Evolutionary conservation across 176 grass and related monocot genomes (phyloP), one percentile per base, ranked within the genome.

Genomic region (Oryza meyeriana): DNA sequence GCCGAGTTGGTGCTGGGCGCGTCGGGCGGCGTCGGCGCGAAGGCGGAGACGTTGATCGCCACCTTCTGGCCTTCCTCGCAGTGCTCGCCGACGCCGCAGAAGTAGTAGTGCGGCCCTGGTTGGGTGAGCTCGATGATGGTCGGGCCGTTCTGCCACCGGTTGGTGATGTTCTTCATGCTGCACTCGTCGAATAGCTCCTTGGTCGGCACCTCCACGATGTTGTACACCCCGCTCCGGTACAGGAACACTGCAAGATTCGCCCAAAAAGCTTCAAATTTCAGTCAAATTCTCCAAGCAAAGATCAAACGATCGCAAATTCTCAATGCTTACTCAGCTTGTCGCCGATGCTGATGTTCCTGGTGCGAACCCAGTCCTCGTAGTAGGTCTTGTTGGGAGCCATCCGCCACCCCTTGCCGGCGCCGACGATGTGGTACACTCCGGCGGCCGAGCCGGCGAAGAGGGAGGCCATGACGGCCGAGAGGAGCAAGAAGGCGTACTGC

Each of bases 61-160:
- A 98, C 64, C 91, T 93, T 93, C 76, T 95, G 86, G 0, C 96
- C 96, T 0, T 59, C 76, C 89, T 98, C 96, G 64, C 96, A 98
- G 91, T 95, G 93, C 79, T 91, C 30, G 27, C 93, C 96, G 18
- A 98, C 85, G 30, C 86, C 85, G 89, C 91, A 90, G 63, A 93
- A 98, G 69, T 88, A 98, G 77, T 88, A 95, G 47, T 83, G 89
- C 36, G 76, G 66, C 0, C 96, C 89, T 0, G 89, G 79, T 42
- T 91, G 16, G 1, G 73, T 88, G 84, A 98, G 84, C 87, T 93
- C 86, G 66, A 98, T 72, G 85, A 91, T 88, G 64, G 87, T 80
- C 2, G 96, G 93, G 5, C 90, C 90, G 12, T 32, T 44, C 81
- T 84, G 76, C 72, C 87, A 93, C n/a, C 90, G 79, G 62, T 72